These are phyloP conservation scores for Inga laurina DNA, from an alignment of 306 rosid species.

Conservation along the genomic window DNA sequence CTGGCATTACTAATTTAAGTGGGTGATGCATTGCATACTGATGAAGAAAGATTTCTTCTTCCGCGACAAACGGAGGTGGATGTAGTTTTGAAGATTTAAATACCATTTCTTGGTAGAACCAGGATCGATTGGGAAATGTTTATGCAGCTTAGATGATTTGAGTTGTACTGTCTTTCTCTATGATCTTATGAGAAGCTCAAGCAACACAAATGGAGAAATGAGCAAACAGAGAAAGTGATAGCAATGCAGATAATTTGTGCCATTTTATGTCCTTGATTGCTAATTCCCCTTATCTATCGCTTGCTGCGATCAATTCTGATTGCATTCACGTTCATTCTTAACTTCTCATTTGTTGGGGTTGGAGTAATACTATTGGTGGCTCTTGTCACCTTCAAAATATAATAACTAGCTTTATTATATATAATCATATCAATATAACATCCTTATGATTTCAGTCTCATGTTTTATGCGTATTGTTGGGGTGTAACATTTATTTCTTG, in stretches of 20 bases:
- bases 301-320: neutral
- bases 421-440: neutral
- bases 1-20: slow-evolving; percentile 3
- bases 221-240: slow-evolving; percentile 15
- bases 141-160: neutral
- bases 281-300: neutral
- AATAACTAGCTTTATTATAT: neutral
- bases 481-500: too few relatives aligned
- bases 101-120: slow-evolving; percentile 5
- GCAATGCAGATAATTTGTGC: neutral
- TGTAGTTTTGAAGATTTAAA: slow-evolving; percentile 8
- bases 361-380: neutral
- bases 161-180: neutral
- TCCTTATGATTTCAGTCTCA: too few relatives aligned
- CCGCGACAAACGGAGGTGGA: slow-evolving; percentile 14
- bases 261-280: neutral
- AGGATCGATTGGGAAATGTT: slow-evolving; percentile 24
- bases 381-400: neutral
- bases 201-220: neutral
- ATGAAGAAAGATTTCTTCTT: slow-evolving; percentile 19
- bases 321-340: neutral
- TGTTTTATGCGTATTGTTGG: too few relatives aligned
- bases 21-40: neutral
- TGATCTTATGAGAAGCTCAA: neutral
- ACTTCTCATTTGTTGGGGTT: neutral